Conservation (phyloP, 2,329 filamentous ascomycete species). For the Calonectria crousiana region DNA sequence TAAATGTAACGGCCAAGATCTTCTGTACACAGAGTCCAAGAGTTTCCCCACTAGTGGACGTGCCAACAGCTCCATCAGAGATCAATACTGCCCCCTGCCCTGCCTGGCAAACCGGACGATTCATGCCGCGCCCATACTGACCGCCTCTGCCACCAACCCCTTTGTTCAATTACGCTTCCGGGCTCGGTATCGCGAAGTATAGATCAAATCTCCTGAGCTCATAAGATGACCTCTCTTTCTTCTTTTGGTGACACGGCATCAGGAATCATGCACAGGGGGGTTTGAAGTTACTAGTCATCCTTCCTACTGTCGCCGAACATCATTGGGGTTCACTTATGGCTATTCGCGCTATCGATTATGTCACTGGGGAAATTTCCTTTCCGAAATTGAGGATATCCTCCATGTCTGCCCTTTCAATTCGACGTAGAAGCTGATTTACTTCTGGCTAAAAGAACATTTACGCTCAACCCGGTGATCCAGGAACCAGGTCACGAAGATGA, state of each 20-base stretch:
- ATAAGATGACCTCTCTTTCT: neutral
- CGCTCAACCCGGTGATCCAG: too few species aligned
- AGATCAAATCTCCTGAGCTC: neutral
- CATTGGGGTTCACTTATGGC: neutral
- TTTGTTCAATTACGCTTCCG: neutral
- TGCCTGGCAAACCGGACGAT: neutral
- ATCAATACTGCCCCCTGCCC: neutral
- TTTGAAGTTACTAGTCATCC: neutral
- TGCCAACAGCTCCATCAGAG: neutral
- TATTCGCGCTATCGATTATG: neutral
- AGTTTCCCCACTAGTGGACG: neutral
- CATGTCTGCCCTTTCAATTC: neutral
- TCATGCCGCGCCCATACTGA: neutral
- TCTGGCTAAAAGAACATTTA: too few species aligned
- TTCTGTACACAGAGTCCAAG: neutral
- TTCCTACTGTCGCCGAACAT: neutral
- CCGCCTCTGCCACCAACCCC: neutral
- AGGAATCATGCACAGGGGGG: neutral
- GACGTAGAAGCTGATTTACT: neutral
- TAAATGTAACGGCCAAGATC: neutral
- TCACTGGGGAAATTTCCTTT: fast-evolving
- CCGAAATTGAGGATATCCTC: too few species aligned
- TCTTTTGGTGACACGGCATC: neutral
- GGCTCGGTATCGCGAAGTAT: neutral
- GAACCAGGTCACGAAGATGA: too few species aligned